These are phyloP conservation scores for Lasiodiplodia sp. DNA, from an alignment of 2,329 filamentous ascomycete species.

Conservation along the genomic window DNA sequence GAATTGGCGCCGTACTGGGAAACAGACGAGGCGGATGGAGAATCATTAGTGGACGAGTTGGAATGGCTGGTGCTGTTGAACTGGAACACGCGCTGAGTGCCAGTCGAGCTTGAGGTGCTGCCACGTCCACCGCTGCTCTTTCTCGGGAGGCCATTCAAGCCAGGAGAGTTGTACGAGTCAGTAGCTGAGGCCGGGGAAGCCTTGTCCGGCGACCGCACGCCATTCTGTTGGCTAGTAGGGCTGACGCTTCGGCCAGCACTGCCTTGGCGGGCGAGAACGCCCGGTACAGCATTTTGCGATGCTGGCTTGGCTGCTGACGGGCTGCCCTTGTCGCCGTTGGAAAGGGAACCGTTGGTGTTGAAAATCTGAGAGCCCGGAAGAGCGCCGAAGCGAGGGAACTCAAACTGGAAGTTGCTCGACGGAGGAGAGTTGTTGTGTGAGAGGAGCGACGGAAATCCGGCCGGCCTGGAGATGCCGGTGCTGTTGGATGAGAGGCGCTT, in stretches of 20 bases:
- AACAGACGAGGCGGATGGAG: slow-evolving; percentile 59
- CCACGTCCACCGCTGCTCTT: slow-evolving; percentile 34
- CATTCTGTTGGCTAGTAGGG: slow-evolving; percentile 40
- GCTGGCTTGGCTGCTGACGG: slow-evolving; percentile 9
- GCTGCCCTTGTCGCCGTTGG: slow-evolving; percentile 38
- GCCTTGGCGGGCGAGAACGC: slow-evolving; percentile 41
- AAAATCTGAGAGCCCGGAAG: slow-evolving; percentile 65
- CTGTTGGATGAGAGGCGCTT: slow-evolving; percentile 76
- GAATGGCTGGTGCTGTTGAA: slow-evolving; percentile 60
- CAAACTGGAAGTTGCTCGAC: slow-evolving; percentile 89
- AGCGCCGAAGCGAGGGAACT: slow-evolving; percentile 92
- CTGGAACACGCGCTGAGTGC: slow-evolving; percentile 57
- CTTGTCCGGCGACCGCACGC: slow-evolving; percentile 24
- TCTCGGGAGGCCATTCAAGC: slow-evolving; percentile 35
- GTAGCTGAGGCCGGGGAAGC: slow-evolving; percentile 10
- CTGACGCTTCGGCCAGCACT: slow-evolving; percentile 47
- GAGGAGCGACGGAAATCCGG: slow-evolving; percentile 54
- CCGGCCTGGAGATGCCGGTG: slow-evolving; percentile 53
- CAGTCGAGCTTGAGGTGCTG: slow-evolving; percentile 50
- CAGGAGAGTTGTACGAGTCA: slow-evolving; percentile 31
- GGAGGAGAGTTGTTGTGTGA: slow-evolving; percentile 53
- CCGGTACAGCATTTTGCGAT: slow-evolving; percentile 31
- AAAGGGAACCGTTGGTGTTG: slow-evolving; percentile 55
- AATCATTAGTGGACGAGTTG: slow-evolving; percentile 54
- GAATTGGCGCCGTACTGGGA: slow-evolving; percentile 60